Conservation (phyloP, 768 basidiomycete genomes). For the Termitomyces bulborhizus region DNA sequence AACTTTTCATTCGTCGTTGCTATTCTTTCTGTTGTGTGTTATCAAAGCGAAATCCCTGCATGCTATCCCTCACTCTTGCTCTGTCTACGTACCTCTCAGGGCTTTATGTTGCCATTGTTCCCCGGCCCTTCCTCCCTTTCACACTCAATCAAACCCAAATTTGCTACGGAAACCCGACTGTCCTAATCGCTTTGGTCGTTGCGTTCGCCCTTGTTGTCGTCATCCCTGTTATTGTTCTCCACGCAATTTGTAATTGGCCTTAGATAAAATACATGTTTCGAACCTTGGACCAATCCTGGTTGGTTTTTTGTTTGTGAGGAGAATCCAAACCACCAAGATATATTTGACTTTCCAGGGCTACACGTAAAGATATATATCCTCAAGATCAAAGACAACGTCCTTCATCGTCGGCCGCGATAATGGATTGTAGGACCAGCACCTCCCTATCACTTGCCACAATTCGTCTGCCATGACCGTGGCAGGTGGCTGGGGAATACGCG, state of each 20-base stretch:
- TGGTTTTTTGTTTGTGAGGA: not conserved
- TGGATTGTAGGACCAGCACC: conserved; percentile 2
- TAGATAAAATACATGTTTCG: not conserved
- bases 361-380: conserved; percentile 8
- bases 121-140: not conserved
- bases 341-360: not conserved
- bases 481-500: not conserved
- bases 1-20: conserved; percentile 2
- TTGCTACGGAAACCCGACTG: conserved; percentile 12
- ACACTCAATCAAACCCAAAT: conserved; percentile 1
- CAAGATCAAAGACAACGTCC: conserved; percentile 3
- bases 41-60: conserved; percentile 5
- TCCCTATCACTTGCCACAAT: conserved; percentile 2
- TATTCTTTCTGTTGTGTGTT: conserved; percentile 6
- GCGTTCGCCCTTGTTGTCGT: conserved; percentile 4
- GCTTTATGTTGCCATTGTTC: not conserved
- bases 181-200: conserved; percentile 5
- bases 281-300: not conserved
- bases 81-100: not conserved
- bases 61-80: conserved; percentile 1
- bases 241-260: conserved; percentile 5
- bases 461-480: not conserved
- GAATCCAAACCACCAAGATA: not conserved
- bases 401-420: not conserved
- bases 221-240: conserved; percentile 1